Evolutionary conservation across 1,284 basidiomycete species (phyloP), one percentile per base, ranked within the genome.

Genomic region (Trichosporon sp.): DNA sequence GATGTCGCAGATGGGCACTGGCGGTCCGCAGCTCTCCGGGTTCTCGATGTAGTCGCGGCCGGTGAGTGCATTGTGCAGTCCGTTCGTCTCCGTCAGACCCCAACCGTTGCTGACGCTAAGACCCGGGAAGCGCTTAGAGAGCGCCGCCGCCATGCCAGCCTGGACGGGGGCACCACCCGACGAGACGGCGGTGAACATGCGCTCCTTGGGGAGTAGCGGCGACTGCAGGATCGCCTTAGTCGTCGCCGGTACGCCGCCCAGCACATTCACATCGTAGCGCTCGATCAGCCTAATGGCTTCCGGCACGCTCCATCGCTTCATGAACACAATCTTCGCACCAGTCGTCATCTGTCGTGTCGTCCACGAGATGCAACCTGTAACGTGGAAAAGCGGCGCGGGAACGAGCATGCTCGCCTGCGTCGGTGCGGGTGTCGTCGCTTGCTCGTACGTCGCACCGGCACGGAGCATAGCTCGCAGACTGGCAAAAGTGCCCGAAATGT

Each of bases 401-500:
- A 64, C 64, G 33, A 78, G 72, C 16, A 76, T 63, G 40, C 73
- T 68, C 8, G 67, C 69, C 44, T 70, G 66, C 61, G 23, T 40
- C 11, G 52, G 36, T 4, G 19, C 7, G 2, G 69, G 60, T 68
- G 63, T 13, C 32, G 56, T 57, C 33, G 56, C 56, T 14, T 16
- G 57, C 25, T 54, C 49, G 25, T 54, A 54, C 27, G 49, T n/a
- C 27, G 65, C 62, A 10, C 73, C 74, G 21, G 70, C 70, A 14
- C 76, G 71, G 0, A 78, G 63, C 2, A 70, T 69, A 2, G 71
- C 71, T 56, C 76, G 67, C 10, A 70, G 54, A 2, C 25, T 5
- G 5, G 49, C 49, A 16, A 54, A 54, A 8, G 49, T 89, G 25
- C 88, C 71, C 58, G 95, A 46, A 19, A 59, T 29, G 29, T 44